Conservation (phyloP, 2,329 filamentous ascomycete species). For the Colletotrichum lupini region DNA sequence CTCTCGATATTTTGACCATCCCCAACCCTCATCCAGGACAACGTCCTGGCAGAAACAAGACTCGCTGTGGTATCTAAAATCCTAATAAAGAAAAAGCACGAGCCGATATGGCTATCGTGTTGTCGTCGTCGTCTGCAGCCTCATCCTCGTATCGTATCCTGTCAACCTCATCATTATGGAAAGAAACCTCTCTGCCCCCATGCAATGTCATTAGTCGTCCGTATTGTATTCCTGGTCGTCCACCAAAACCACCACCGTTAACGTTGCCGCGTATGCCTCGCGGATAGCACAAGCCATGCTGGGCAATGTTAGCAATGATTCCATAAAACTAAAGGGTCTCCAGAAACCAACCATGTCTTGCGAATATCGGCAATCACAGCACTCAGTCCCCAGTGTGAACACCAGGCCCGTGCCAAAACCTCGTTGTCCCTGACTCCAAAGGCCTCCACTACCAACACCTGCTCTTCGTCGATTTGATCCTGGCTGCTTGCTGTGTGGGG, state of each 20-base stretch:
- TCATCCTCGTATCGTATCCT: neutral
- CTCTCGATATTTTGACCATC: neutral
- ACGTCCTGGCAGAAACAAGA: neutral
- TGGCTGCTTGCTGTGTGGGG: slow-evolving; percentile 37
- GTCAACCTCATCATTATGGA: slow-evolving; percentile 2
- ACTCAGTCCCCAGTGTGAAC: slow-evolving; percentile 78
- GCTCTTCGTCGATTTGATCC: slow-evolving; percentile 66
- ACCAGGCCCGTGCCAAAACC: slow-evolving; percentile 81
- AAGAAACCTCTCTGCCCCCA: neutral
- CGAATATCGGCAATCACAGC: slow-evolving; percentile 77
- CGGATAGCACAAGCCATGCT: slow-evolving; percentile 80
- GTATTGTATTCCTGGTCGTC: slow-evolving; percentile 51
- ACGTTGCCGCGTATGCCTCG: slow-evolving; percentile 78
- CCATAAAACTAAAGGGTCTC: neutral
- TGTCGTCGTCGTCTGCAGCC: neutral
- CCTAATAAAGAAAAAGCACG: slow-evolving; percentile 21
- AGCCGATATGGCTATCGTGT: neutral
- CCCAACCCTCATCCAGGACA: neutral
- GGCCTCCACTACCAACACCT: slow-evolving; percentile 77
- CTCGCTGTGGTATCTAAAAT: slow-evolving; percentile 31
- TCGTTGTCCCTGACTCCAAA: slow-evolving; percentile 81
- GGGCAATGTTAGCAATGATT: neutral
- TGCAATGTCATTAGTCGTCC: slow-evolving; percentile 28
- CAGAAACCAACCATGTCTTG: slow-evolving; percentile 69
- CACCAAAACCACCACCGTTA: slow-evolving; percentile 78